A percentile compares a stretch with the other conserved stretches of the same genome.
These are phyloP conservation scores for Polytrichum commune DNA, from an alignment of 225 moss, liverwort and hornwort genomes.

Conservation along the genomic window DNA sequence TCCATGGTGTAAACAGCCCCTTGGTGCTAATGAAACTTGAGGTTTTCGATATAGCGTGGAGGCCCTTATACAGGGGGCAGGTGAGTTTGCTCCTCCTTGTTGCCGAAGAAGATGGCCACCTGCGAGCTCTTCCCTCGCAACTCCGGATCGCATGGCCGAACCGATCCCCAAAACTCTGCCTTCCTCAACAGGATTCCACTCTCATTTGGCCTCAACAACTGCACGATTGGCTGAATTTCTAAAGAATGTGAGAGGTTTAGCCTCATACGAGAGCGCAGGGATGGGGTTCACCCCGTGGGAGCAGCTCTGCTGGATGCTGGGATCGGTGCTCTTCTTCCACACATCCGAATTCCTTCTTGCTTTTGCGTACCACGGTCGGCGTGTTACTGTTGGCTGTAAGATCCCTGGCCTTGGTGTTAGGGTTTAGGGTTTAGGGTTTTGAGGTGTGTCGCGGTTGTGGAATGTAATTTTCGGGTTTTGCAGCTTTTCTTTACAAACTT, in stretches of 20 bases:
- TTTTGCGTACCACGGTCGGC: conserved; percentile 55
- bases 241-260: neutral
- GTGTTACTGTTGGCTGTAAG: conserved; percentile 54
- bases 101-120: too few relatives aligned
- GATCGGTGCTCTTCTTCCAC: conserved; percentile 65
- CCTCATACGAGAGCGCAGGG: neutral
- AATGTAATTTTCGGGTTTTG: conserved; percentile 9
- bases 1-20: too few relatives aligned
- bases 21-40: too few relatives aligned
- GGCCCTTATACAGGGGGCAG: too few relatives aligned
- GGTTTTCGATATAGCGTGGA: too few relatives aligned
- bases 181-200: too few relatives aligned
- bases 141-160: too few relatives aligned
- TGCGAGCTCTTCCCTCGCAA: too few relatives aligned
- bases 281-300: conserved; percentile 32
- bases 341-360: conserved; percentile 81
- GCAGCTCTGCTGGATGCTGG: conserved; percentile 62
- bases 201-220: too few relatives aligned
- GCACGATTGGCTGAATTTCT: neutral
- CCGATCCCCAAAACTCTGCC: too few relatives aligned
- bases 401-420: neutral
- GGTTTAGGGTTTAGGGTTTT: neutral
- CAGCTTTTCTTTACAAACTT: conserved; percentile 71
- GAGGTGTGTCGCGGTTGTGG: neutral
- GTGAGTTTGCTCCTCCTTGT: too few relatives aligned